These are phyloP conservation scores for Zelopaecilomyces penicillatus DNA, from an alignment of 2,329 filamentous ascomycete genomes.

Conservation along the genomic window DNA sequence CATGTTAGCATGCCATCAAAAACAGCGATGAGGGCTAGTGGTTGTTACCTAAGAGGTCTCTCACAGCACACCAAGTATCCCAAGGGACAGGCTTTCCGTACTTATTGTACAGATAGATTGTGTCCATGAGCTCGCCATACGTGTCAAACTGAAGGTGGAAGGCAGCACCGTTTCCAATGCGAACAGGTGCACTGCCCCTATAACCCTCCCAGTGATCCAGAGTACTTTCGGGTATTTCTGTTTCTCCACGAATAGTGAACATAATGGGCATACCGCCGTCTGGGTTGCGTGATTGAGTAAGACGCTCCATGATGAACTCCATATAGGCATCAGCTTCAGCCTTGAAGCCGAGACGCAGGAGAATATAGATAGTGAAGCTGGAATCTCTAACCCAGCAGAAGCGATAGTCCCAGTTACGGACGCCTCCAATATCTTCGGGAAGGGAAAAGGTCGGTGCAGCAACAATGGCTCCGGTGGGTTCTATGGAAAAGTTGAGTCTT, in stretches of 20 bases:
- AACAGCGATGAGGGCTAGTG: background rate
- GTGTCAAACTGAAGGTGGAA: constrained; percentile 73
- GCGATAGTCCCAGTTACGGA: constrained; percentile 63
- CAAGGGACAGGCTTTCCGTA: constrained; percentile 69
- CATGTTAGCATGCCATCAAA: background rate
- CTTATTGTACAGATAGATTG: constrained; percentile 71
- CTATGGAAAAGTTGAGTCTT: constrained; percentile 20
- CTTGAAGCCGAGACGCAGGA: constrained; percentile 66
- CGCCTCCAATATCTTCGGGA: constrained; percentile 63
- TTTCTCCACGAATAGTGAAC: constrained; percentile 70
- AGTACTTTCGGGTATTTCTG: constrained; percentile 63
- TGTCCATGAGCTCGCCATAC: constrained; percentile 71
- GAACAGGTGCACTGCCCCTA: constrained; percentile 59
- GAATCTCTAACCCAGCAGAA: constrained; percentile 72
- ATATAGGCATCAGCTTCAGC: constrained; percentile 73
- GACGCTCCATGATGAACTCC: constrained; percentile 65
- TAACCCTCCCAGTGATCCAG: constrained; percentile 66
- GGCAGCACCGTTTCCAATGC: constrained; percentile 69
- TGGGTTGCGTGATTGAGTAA: constrained; percentile 50
- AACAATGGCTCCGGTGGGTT: constrained; percentile 70
- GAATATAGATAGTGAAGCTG: constrained; percentile 70
- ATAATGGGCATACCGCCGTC: constrained; percentile 66
- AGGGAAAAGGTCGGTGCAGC: constrained; percentile 71
- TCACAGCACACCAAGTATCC: constrained; percentile 66
- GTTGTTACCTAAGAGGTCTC: constrained; percentile 50